These are phyloP conservation scores for Leccinum pachyderme DNA, from an alignment of 1,284 basidiomycete species.

Conservation along the genomic window DNA sequence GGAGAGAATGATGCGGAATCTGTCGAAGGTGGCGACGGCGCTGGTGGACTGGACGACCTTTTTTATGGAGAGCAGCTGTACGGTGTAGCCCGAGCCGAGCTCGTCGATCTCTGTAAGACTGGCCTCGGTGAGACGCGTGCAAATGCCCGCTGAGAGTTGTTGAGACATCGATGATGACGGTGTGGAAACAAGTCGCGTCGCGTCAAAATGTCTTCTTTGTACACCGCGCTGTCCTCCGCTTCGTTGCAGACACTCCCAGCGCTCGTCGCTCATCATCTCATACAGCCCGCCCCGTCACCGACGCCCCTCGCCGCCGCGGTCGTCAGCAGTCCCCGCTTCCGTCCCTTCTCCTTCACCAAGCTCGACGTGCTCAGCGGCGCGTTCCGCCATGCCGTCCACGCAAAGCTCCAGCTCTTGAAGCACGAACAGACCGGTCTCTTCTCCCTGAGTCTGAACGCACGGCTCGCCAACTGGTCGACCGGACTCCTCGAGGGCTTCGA, in stretches of 20 bases:
- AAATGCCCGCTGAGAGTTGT: constrained; percentile 55
- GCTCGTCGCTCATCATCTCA: constrained; percentile 63
- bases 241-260: constrained; percentile 51
- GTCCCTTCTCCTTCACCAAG: constrained; percentile 46
- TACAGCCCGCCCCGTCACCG: constrained; percentile 49
- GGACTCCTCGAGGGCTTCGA: constrained; percentile 60
- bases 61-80: constrained; percentile 85
- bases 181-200: constrained; percentile 12
- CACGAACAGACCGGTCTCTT: constrained; percentile 43
- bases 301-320: constrained; percentile 66
- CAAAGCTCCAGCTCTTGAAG: constrained; percentile 45
- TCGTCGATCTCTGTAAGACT: constrained; percentile 49
- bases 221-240: constrained; percentile 45
- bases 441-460: constrained; percentile 38
- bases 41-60: constrained; percentile 52
- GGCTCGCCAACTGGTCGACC: constrained; percentile 51
- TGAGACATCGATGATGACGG: constrained; percentile 24
- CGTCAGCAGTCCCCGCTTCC: constrained; percentile 59
- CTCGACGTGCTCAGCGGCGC: constrained; percentile 54
- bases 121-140: constrained; percentile 47
- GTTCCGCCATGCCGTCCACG: constrained; percentile 62
- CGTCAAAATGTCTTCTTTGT: constrained; percentile 32
- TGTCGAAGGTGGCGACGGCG: constrained; percentile 45
- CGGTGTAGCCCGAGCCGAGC: constrained; percentile 56
- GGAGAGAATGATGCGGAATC: constrained; percentile 73